Conservation (phyloP, 208 protist genomes). For the Wallacemonas sp. region DNA sequence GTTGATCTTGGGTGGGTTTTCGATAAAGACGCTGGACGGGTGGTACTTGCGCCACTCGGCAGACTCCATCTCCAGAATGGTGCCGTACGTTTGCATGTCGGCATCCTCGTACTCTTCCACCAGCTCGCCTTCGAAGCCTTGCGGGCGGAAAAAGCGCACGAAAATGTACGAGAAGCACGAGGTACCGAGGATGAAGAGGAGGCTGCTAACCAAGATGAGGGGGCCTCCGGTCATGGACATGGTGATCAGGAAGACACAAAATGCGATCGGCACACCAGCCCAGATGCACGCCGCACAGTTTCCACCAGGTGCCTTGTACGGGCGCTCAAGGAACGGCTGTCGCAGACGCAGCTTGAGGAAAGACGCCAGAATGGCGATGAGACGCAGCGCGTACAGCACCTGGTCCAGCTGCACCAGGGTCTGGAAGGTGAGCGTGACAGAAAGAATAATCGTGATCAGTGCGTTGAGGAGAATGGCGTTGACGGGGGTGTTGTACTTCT, state of each 20-base stretch:
- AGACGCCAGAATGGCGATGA: constrained; percentile 71
- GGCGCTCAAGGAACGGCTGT: constrained; percentile 77
- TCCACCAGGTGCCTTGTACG: constrained; percentile 74
- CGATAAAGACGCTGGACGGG: constrained; percentile 59
- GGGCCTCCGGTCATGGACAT: constrained; percentile 59
- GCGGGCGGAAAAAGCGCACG: constrained; percentile 61
- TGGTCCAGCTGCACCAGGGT: constrained; percentile 84
- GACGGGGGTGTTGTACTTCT: constrained; percentile 60
- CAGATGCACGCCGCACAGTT: constrained; percentile 45
- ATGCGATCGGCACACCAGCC: constrained; percentile 71
- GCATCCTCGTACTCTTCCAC: constrained; percentile 88
- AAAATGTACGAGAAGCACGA: constrained; percentile 57
- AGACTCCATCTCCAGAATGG: constrained; percentile 74
- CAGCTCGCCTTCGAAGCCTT: constrained; percentile 80
- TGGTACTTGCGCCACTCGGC: constrained; percentile 70
- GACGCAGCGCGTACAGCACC: constrained; percentile 81
- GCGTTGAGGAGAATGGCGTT: constrained; percentile 85
- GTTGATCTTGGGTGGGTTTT: constrained; percentile 47
- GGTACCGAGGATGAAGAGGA: constrained; percentile 61
- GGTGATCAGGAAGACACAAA: constrained; percentile 67
- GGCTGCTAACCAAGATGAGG: constrained; percentile 53
- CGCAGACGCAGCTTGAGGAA: constrained; percentile 72
- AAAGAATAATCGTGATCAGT: constrained; percentile 69
- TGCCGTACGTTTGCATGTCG: constrained; percentile 80
- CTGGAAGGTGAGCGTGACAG: constrained; percentile 73